Evolutionary conservation across 495 filamentous ascomycete species (phyloP).

Genomic region (Daldinia bambusicola): DNA sequence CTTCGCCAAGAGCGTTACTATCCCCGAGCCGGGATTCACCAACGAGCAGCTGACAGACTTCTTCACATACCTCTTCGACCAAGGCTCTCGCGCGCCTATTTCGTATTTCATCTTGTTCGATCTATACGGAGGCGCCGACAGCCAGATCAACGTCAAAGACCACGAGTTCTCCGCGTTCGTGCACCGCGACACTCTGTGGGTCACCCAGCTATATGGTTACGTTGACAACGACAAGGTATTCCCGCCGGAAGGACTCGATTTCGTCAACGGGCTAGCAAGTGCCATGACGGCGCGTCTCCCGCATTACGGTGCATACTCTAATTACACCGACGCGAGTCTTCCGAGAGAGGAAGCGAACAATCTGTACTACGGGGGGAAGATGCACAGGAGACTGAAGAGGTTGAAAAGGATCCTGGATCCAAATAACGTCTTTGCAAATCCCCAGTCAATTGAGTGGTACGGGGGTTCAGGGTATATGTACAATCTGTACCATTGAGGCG

Average conservation of each 20-base stretch:
- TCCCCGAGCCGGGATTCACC: slow-evolving; percentile 40
- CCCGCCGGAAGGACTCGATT: slow-evolving; percentile 50
- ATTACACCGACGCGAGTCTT: slow-evolving; percentile 69
- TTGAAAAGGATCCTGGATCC: slow-evolving; percentile 63
- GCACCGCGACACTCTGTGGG: slow-evolving; percentile 60
- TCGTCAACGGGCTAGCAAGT: slow-evolving; percentile 55
- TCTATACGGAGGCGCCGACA: slow-evolving; percentile 60
- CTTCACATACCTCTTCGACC: slow-evolving; percentile 49
- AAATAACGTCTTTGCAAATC: slow-evolving; percentile 61
- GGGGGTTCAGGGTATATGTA: background rate
- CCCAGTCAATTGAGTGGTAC: slow-evolving; percentile 56
- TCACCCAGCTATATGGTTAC: slow-evolving; percentile 60
- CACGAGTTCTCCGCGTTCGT: slow-evolving; percentile 54
- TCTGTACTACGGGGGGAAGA: slow-evolving; percentile 59
- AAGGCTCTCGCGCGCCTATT: slow-evolving; percentile 16
- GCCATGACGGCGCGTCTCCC: slow-evolving; percentile 49
- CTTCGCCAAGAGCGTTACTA: slow-evolving; percentile 59
- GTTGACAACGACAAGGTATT: slow-evolving; percentile 46
- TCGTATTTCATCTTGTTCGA: slow-evolving; percentile 57
- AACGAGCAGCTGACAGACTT: slow-evolving; percentile 46
- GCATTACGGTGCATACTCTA: slow-evolving; percentile 62
- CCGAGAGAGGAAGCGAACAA: slow-evolving; percentile 53
- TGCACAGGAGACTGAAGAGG: slow-evolving; percentile 51
- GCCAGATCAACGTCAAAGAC: slow-evolving; percentile 52
- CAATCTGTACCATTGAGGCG: background rate